phyloP scores from a whole-genome alignment of 345 rosid species.

The Linum lewisii region DNA sequence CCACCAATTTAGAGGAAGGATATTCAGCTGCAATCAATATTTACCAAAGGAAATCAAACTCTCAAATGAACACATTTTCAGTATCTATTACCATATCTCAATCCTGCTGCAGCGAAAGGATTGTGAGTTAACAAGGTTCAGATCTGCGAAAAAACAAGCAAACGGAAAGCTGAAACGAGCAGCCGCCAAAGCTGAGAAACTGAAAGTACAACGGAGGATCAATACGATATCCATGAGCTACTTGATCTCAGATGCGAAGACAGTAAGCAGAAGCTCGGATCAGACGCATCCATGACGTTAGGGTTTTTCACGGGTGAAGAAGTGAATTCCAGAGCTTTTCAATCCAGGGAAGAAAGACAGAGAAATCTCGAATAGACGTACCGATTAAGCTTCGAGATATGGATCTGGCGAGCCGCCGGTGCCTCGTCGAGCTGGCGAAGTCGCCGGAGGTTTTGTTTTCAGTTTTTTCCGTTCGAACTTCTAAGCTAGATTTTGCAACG shows the following conservation, averaged over 20 bases:
- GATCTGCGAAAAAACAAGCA: conserved; percentile 8
- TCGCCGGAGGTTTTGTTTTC: too few species aligned
- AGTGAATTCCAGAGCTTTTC: not conserved
- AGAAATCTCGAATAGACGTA: not conserved
- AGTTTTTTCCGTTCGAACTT: too few species aligned
- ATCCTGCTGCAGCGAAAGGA: conserved; percentile 2
- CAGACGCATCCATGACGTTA: not conserved
- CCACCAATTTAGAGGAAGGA: not conserved
- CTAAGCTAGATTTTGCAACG: too few species aligned
- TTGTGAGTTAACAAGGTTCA: conserved; percentile 4
- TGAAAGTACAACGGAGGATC: not conserved
- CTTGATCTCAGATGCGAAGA: too few species aligned
- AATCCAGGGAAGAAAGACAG: not conserved
- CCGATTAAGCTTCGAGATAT: not conserved
- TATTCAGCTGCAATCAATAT: not conserved
- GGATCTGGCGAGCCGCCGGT: too few species aligned
- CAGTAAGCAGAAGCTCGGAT: not conserved
- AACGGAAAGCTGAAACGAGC: not conserved
- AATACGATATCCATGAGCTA: not conserved
- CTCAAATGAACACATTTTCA: too few species aligned
- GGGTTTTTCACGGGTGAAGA: not conserved
- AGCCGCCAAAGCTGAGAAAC: not conserved
- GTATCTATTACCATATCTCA: conserved; percentile 14
- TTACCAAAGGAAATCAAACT: too few species aligned
- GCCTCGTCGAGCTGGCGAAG: too few species aligned